These are phyloP conservation scores for Sporisorium scitamineum DNA, from an alignment of 1,284 basidiomycete species.

Conservation along the genomic window DNA sequence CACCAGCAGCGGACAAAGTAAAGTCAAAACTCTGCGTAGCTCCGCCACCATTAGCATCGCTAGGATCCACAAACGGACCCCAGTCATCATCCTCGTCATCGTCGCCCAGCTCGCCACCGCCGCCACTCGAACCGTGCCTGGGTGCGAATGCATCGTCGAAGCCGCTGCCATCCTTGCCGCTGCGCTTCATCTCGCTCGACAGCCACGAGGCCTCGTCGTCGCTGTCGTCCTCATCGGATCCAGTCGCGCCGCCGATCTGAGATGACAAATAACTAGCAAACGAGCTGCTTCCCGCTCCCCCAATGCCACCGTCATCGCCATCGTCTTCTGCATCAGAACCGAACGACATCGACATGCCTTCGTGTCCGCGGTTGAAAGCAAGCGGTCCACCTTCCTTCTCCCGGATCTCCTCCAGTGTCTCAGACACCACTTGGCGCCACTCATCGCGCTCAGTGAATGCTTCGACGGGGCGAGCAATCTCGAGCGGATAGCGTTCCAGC, in stretches of 20 bases:
- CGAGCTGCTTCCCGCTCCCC: constrained; percentile 47
- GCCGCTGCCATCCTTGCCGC: constrained; percentile 28
- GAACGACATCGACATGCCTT: constrained; percentile 50
- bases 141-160: constrained; percentile 58
- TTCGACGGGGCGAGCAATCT: constrained; percentile 49
- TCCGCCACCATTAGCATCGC: constrained; percentile 12
- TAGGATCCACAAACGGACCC: constrained; percentile 66
- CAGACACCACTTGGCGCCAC: constrained; percentile 64
- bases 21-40: constrained; percentile 37
- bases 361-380: constrained; percentile 62
- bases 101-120: constrained; percentile 43
- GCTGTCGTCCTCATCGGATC: constrained; percentile 61
- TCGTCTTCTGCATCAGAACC: constrained; percentile 47
- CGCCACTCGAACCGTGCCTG: constrained; percentile 11
- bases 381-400: constrained; percentile 65
- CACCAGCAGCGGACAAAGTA: constrained; percentile 14
- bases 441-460: constrained; percentile 56
- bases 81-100: constrained; percentile 64
- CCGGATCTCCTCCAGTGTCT: constrained; percentile 63
- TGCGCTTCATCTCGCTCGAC: constrained; percentile 51
- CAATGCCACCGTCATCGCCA: constrained; percentile 44
- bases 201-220: constrained; percentile 64
- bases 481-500: constrained; percentile 81
- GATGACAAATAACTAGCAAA: constrained; percentile 68
- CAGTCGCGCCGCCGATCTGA: constrained; percentile 62